Conservation (phyloP, 306 rosid species). For the Pachyrhizus erosus region DNA sequence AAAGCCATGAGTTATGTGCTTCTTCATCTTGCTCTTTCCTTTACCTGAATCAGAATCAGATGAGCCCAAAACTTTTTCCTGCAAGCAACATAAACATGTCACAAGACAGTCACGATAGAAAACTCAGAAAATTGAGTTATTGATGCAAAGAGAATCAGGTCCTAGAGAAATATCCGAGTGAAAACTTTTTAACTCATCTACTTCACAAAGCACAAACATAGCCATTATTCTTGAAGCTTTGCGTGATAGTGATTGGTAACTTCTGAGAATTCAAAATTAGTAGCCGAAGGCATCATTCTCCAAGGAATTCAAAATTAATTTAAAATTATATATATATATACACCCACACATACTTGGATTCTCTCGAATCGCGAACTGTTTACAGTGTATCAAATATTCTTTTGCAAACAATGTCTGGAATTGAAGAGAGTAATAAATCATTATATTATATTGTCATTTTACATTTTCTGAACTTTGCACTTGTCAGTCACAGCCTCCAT, state of each 20-base stretch:
- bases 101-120: constrained; percentile 1
- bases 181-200: not conserved
- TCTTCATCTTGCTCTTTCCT: constrained; percentile 96
- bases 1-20: constrained; percentile 79
- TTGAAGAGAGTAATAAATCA: not conserved
- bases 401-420: not conserved
- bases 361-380: not conserved
- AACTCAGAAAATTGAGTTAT: not conserved
- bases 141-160: not conserved
- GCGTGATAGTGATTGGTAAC: not conserved
- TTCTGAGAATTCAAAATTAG: constrained; percentile 12
- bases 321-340: not conserved
- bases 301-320: not conserved
- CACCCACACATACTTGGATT: not conserved
- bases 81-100: constrained; percentile 40
- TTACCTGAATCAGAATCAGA: constrained; percentile 93
- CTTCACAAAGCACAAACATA: not conserved
- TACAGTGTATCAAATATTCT: constrained; percentile 14
- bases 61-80: constrained; percentile 83
- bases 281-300: constrained; percentile 9
- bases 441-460: not conserved
- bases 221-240: constrained; percentile 11
- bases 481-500: constrained; percentile 13
- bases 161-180: not conserved
- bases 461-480: not conserved